phyloP scores from a whole-genome alignment of 257 asterid genomes.

The Anisodus acutangulus region DNA sequence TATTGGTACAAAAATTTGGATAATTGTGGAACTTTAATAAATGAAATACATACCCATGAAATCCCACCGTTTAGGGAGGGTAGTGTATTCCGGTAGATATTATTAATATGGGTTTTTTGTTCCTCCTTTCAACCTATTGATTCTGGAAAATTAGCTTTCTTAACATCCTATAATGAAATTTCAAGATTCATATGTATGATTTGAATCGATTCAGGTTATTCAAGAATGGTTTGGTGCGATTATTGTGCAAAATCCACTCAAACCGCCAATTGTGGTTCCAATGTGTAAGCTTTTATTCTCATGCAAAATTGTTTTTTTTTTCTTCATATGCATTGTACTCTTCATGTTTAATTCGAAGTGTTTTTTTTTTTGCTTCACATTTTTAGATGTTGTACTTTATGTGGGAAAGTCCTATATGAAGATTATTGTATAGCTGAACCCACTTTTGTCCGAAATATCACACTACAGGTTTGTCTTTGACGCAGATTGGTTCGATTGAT shows the following conservation, averaged over 20 bases:
- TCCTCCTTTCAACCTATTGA: background rate
- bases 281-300: background rate
- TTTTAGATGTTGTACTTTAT: background rate
- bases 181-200: background rate
- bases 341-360: background rate
- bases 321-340: background rate
- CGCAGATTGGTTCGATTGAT: background rate
- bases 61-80: too few relatives aligned
- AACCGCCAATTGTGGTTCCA: background rate
- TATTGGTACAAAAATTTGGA: background rate
- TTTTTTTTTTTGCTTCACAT: background rate
- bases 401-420: conserved; percentile 14
- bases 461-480: background rate
- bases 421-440: background rate
- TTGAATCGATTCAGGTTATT: background rate
- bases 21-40: too few relatives aligned
- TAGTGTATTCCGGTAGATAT: too few relatives aligned
- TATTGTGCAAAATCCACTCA: background rate
- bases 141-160: background rate
- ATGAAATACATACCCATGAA: too few relatives aligned
- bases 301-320: background rate
- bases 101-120: background rate
- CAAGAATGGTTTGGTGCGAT: background rate
- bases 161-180: background rate
- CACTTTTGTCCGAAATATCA: background rate